phyloP scores from a whole-genome alignment of 1,284 basidiomycete genomes.

The Tilletia setariae region DNA sequence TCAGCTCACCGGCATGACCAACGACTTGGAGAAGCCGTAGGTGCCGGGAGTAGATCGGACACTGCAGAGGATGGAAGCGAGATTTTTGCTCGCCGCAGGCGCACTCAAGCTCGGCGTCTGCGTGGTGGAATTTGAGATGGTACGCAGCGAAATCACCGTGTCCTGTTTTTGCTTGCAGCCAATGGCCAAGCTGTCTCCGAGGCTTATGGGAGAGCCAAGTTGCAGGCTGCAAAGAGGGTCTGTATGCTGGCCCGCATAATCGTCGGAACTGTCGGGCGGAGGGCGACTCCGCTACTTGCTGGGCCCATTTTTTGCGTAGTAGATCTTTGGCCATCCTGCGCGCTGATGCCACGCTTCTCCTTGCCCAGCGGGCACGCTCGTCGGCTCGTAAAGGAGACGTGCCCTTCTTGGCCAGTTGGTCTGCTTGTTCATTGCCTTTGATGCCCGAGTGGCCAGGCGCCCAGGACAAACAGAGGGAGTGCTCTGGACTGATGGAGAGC shows the following conservation, averaged over 20 bases:
- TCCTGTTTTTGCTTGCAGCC: not conserved
- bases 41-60: not conserved
- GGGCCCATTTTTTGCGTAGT: not conserved
- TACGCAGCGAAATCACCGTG: not conserved
- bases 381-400: not conserved
- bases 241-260: too few species aligned
- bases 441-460: not conserved
- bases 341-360: not conserved
- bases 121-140: not conserved
- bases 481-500: not conserved
- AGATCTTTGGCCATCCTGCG: not conserved
- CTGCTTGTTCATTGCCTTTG: not conserved
- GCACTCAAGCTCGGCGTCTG: not conserved
- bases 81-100: not conserved
- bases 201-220: not conserved
- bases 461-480: not conserved
- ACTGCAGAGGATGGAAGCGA: not conserved
- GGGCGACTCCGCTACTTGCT: not conserved
- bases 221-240: not conserved
- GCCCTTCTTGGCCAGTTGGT: not conserved
- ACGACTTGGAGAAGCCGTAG: not conserved
- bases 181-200: not conserved
- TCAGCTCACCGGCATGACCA: not conserved
- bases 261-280: too few species aligned
- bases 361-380: not conserved